Evolutionary conservation across 1,284 basidiomycete species (phyloP), one percentile per base, ranked within the genome.

Genomic region (Ceratobasidium sp.): DNA sequence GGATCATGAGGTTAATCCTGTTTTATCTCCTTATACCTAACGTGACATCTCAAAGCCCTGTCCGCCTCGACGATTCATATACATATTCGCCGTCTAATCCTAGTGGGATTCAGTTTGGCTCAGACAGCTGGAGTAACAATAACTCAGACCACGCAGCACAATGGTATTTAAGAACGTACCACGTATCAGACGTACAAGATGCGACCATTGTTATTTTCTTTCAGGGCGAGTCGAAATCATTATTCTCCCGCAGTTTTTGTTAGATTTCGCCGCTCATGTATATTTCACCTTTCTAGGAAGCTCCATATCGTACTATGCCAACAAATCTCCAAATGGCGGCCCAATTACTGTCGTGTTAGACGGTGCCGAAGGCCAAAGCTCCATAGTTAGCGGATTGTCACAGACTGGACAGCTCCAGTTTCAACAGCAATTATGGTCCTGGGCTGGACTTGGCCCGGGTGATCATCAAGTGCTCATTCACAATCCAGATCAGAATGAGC

Each of bases 381-480:
- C 60, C 7, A 63, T 39, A 2, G 60, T 63, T 39, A 63, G 33
- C 20, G 60, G 60, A 40, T 39, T 68, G 28, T 49, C 66, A 44
- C 9, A 51, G 13, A 49, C 46, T 26, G 18, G 6, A 23, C 15
- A 53, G 3, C 2, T 10, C 15, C 66, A 68, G n/a, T 70, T 56
- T 23, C 68, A 70, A 53, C 51, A 56, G n/a, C 39, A n/a, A 33
- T 15, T 70, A 33, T 70, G 68, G 68, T 13, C 49, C 23, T 55
- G 49, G 46, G 39, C 53, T 7, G 68, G 40, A n/a, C 40, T 70
- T 7, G 49, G 23, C 13, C 5, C 23, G 28, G 39, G 68, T 13
- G 68, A 70, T 18, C 68, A 70, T 20, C 68, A 70, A 44, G 15
- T 70, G n/a, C 28, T 70, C 6, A 58, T 70, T 23, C 26, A 53